phyloP scores from a whole-genome alignment of 202 grass and related monocot species.

The Carex sylvatica region DNA sequence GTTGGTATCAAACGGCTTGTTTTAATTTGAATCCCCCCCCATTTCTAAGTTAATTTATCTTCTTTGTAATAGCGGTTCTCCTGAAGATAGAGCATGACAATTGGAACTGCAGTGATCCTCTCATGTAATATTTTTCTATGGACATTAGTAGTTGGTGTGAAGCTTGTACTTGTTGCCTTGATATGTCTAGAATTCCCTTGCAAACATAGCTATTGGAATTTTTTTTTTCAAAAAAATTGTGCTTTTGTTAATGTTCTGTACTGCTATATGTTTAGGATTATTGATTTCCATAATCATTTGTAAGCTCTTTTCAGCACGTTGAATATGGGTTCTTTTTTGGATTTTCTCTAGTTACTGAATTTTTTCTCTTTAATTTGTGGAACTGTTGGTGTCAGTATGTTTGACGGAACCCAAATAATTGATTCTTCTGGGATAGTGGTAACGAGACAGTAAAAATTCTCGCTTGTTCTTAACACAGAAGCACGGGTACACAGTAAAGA shows the following conservation, averaged over 20 bases:
- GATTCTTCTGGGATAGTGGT: too few relatives aligned
- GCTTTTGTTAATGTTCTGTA: neutral
- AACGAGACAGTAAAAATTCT: neutral
- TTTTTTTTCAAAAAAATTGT: neutral
- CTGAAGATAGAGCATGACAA: constrained; percentile 16
- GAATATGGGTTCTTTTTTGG: neutral
- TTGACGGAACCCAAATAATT: neutral
- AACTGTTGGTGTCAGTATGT: neutral
- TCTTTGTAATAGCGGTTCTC: constrained; percentile 19
- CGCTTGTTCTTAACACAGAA: neutral
- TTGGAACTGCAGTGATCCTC: neutral
- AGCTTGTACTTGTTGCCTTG: constrained; percentile 10
- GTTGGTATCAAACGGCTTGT: neutral
- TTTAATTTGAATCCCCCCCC: neutral
- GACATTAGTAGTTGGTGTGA: neutral
- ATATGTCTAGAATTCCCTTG: constrained; percentile 11
- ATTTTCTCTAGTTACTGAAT: neutral
- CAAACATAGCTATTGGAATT: neutral
- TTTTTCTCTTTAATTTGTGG: neutral
- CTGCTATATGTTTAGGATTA: neutral
- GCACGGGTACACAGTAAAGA: neutral
- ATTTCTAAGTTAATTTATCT: neutral
- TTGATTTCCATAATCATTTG: neutral
- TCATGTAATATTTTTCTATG: constrained; percentile 19
- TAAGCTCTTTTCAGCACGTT: neutral